phyloP scores from a whole-genome alignment of 2,329 filamentous ascomycete species.

The Zasmidium citrigriseum region DNA sequence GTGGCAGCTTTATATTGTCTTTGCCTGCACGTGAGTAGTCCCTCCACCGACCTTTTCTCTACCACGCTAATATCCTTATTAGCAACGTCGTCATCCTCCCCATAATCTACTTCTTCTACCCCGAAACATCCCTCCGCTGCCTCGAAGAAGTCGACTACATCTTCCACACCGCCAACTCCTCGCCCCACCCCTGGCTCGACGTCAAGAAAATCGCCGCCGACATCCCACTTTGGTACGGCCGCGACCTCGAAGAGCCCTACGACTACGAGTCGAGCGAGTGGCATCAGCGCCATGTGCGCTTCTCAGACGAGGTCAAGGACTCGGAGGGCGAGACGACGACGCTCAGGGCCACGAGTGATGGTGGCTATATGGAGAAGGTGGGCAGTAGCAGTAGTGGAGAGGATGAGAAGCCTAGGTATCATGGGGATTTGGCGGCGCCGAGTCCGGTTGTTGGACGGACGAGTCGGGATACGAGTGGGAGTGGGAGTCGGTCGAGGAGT shows the following conservation, averaged over 20 bases:
- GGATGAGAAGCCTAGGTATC: neutral
- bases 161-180: conserved; percentile 52
- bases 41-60: conserved; percentile 50
- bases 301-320: conserved; percentile 29
- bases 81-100: conserved; percentile 42
- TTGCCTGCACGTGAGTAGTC: conserved; percentile 68
- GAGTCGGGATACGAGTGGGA: neutral
- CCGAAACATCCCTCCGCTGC: conserved; percentile 55
- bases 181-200: conserved; percentile 51
- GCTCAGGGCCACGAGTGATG: conserved; percentile 12
- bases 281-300: conserved; percentile 35
- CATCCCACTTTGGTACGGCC: conserved; percentile 49
- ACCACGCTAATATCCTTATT: neutral
- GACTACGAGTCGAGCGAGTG: conserved; percentile 31
- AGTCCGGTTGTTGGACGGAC: neutral
- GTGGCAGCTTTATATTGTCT: conserved; percentile 69
- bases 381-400: conserved; percentile 8
- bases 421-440: neutral
- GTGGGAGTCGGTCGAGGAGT: neutral
- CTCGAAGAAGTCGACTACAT: conserved; percentile 72
- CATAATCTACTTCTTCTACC: conserved; percentile 62
- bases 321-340: conserved; percentile 27
- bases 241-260: conserved; percentile 21
- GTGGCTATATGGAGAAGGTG: conserved; percentile 14
- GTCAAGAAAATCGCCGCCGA: conserved; percentile 53